These are phyloP conservation scores for Syzygium oleosum DNA, from an alignment of 345 rosid genomes.

Conservation along the genomic window DNA sequence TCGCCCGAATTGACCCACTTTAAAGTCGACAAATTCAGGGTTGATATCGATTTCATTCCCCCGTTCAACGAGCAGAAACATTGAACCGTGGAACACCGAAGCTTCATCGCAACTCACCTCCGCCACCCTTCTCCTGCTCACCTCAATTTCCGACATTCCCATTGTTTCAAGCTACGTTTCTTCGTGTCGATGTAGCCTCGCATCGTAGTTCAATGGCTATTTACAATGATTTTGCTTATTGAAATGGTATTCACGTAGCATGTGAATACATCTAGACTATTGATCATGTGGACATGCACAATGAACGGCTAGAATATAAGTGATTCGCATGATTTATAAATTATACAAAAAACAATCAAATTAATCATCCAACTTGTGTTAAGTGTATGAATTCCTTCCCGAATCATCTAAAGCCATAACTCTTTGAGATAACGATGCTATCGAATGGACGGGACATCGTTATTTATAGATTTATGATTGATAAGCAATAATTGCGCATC, in stretches of 20 bases:
- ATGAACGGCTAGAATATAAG: not conserved
- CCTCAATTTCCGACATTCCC: not conserved
- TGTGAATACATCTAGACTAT: not conserved
- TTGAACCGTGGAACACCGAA: not conserved
- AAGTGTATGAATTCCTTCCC: not conserved
- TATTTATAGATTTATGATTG: no score
- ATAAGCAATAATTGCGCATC: not conserved
- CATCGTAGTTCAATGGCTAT: not conserved
- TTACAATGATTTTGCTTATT: no score
- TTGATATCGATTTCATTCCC: not conserved
- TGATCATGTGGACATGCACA: not conserved
- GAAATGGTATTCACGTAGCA: not conserved
- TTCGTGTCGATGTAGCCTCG: not conserved
- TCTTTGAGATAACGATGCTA: accelerated
- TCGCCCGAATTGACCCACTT: not conserved
- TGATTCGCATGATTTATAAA: not conserved
- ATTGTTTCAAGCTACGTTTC: not conserved
- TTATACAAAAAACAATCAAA: not conserved
- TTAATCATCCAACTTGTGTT: not conserved
- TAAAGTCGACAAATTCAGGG: not conserved
- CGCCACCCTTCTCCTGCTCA: not conserved
- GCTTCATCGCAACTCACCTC: not conserved
- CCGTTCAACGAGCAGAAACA: not conserved
- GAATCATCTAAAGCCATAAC: not conserved
- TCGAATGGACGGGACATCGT: accelerated